Base-by-base conservation (phyloP, 306 rosid genomes). In the Oxytropis ochrocephala region DNA sequence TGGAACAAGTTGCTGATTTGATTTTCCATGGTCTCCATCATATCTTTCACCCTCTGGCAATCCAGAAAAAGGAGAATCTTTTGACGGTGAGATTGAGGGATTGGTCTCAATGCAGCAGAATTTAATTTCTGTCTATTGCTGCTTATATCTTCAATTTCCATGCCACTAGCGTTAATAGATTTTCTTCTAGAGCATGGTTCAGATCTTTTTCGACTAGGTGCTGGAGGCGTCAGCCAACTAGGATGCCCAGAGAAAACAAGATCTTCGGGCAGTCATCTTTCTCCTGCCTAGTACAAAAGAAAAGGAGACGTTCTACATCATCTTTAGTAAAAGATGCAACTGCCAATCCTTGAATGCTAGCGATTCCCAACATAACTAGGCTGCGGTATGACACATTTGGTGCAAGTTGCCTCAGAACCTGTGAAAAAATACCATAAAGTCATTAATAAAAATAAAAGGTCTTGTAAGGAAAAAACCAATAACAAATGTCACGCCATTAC, bases 361-460 rank as follows among this genome's bases (percentile, higher is more conserved):
- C 98, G 10, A 94, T 63, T 33, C 98, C 98, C 70, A 94, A 86
- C 79, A 84, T 81, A 39, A 90, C 97, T 69, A 94, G 85, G 80
- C 95, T 86, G 53, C 84, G 97, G 58, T 82, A 87, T n/a, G 98
- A 83, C 48, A 82, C 71, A 71, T 88, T 94, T 6, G 97, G 94
- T 35, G 97, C 96, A 10, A 90, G 90, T 79, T 94, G 98, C 85
- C 98, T 88, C 81, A 94, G 73, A 71, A 90, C 90, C 98, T 94
- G 89, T 75, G 69, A 60, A 59, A 49, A 73, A 29, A 85, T 64
- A 58, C 72, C 74, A 50, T 41, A 79, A 52, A 50, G 11, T 64
- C 47, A 59, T 19, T 46, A 11, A 62, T 81, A 62, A 61, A 61
- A 61, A 61, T 53, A 61, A 19, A 57, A 8, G n/a, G n/a, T n/a